Evolutionary conservation across 163 green algal species (phyloP), one percentile per base, ranked within the genome.

Genomic region (Chlorella variabilis): DNA sequence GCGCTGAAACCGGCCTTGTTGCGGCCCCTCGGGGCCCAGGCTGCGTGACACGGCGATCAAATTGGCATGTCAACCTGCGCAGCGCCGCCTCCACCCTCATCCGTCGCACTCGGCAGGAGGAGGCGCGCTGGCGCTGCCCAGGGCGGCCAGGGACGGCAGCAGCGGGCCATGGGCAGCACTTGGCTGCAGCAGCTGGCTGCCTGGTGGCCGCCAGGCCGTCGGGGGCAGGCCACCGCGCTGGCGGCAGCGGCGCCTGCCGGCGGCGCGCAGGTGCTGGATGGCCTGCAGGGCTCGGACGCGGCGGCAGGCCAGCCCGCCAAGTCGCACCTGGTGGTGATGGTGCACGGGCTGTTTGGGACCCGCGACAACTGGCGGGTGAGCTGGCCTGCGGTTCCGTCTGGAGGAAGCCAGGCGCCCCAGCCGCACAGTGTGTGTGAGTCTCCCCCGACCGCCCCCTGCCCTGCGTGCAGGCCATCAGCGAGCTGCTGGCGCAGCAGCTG

Each of bases 261-360:
- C 33, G n/a, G n/a, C 42, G 20, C 54, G 29, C 45, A 68, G 15
- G 39, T 49, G 49, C 48, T 31, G 49, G 33, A 68, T 11, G 36
- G 33, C 17, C 20, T 45, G 73, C 25, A 56, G n/a, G 36, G 38
- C 27, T 65, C 38, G 17, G 56, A 18, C n/a, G 45, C 68, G 0
- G 41, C 65, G 1, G 20, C 59, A 13, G 23, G 42, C 25, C 39
- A 68, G 48, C 39, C 51, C 36, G 27, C n/a, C 9, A 65, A 77
- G 31, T 54, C 70, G 56, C 93, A 95, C 79, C 80, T 95, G 2
- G 41, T 96, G 0, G 78, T 96, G 0, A 76, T 97, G 62, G 92
- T 93, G 20, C 96, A 98, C 71, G 94, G 94, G 7, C 78, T 98
- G 31, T 94, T 93, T 66, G 94, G 94, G 8, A 86, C 63, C 5